phyloP scores from a whole-genome alignment of 306 rosid species.

The Mimosa pudica region DNA sequence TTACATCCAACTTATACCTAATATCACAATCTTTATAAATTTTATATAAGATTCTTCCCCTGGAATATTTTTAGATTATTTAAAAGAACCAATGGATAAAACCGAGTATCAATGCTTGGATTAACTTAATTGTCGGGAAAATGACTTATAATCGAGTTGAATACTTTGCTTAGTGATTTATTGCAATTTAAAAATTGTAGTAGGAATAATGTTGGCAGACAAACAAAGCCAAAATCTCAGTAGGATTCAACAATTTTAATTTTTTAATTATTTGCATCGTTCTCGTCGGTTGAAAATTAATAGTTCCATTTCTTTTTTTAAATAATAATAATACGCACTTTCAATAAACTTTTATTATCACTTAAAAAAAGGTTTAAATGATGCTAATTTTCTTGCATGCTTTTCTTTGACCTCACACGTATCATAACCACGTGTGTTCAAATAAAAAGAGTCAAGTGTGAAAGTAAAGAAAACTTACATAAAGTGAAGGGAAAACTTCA shows the following conservation, averaged over 20 bases:
- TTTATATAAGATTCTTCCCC: neutral
- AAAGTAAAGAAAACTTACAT: neutral
- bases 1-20: neutral
- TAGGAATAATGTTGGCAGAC: slow-evolving; percentile 53
- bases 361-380: slow-evolving; percentile 20
- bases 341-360: slow-evolving; percentile 12
- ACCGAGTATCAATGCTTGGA: neutral
- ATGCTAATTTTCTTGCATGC: slow-evolving; percentile 42
- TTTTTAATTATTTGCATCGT: slow-evolving; percentile 42
- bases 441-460: slow-evolving; percentile 48
- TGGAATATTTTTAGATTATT: neutral
- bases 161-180: neutral
- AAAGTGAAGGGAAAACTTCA: no score
- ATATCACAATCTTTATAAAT: neutral
- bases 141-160: neutral
- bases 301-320: slow-evolving; percentile 23
- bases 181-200: slow-evolving; percentile 27
- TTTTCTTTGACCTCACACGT: slow-evolving; percentile 37
- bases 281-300: slow-evolving; percentile 43
- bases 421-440: slow-evolving; percentile 37
- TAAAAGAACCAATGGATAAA: neutral
- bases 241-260: slow-evolving; percentile 38
- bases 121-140: slow-evolving; percentile 2
- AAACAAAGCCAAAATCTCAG: slow-evolving; percentile 51
- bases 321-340: slow-evolving; percentile 44